Conservation (phyloP, 2,329 filamentous ascomycete genomes). For the Colletotrichum camelliae region DNA sequence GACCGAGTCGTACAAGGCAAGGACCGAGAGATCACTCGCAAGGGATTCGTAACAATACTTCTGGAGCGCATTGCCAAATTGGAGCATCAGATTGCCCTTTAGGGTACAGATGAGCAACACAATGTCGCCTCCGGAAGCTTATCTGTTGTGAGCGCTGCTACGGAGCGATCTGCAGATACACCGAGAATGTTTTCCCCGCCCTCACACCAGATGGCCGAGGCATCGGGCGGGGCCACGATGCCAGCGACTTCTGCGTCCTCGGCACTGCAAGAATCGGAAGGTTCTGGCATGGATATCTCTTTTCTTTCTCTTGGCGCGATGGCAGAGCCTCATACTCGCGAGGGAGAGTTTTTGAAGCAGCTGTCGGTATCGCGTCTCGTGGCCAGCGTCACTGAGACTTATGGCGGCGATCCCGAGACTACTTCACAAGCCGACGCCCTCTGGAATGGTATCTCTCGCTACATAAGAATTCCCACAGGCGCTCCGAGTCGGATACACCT, state of each 20-base stretch:
- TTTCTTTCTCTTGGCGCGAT: constrained; percentile 13
- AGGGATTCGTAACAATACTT: constrained; percentile 2
- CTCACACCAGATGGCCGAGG: too few relatives aligned
- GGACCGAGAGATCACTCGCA: neutral
- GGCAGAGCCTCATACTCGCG: constrained; percentile 14
- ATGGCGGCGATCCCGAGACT: constrained; percentile 18
- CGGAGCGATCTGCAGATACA: too few relatives aligned
- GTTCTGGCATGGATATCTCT: neutral
- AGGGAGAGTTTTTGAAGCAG: constrained; percentile 20
- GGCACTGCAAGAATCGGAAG: too few relatives aligned
- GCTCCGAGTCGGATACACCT: constrained; percentile 6
- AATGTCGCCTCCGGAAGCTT: too few relatives aligned
- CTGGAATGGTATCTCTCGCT: constrained; percentile 20
- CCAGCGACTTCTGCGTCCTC: too few relatives aligned
- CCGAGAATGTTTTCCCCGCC: too few relatives aligned
- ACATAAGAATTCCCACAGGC: constrained; percentile 12
- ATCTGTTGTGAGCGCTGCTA: too few relatives aligned
- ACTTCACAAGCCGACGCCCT: constrained; percentile 4
- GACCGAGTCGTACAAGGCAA: neutral
- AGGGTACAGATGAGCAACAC: too few relatives aligned
- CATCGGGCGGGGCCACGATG: too few relatives aligned
- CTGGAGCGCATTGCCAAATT: constrained; percentile 11
- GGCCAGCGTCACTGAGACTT: constrained; percentile 20
- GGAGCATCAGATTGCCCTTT: too few relatives aligned
- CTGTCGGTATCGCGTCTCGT: constrained; percentile 16